Evolutionary conservation across 352 stramenopile genomes (phyloP).

Genomic region (Lagenidium sp.): DNA sequence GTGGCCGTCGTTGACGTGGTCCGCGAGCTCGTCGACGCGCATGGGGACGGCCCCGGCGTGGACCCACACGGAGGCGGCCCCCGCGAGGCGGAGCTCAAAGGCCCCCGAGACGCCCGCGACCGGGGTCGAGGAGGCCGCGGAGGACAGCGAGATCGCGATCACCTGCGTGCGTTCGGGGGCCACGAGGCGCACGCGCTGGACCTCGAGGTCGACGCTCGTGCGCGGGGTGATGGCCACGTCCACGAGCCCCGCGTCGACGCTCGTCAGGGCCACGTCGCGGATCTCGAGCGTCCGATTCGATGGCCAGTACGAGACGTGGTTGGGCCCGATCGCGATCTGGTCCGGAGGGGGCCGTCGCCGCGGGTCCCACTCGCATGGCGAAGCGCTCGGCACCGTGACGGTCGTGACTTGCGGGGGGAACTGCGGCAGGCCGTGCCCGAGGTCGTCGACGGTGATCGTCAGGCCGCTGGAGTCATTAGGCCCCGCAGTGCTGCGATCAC

Average conservation of each 20-base stretch:
- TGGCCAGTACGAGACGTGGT: no score
- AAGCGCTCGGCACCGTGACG: no score
- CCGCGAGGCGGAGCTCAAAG: conserved; percentile 12
- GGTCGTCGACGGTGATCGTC: neutral
- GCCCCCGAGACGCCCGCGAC: conserved; percentile 8
- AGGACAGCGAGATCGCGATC: conserved; percentile 4
- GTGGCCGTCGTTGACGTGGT: conserved; percentile 14
- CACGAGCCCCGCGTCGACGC: neutral
- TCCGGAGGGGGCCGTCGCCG: no score
- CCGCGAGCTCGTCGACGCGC: conserved; percentile 17
- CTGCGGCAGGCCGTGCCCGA: neutral
- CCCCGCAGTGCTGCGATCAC: neutral
- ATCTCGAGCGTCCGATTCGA: no score
- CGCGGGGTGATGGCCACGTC: conserved; percentile 1
- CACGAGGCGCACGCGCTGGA: conserved; percentile 11
- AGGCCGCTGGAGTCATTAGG: no score
- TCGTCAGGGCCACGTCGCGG: no score
- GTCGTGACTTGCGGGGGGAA: no score
- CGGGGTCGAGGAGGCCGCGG: neutral
- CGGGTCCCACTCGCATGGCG: no score
- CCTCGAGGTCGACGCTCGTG: conserved; percentile 8
- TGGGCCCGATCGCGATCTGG: no score
- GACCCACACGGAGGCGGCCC: conserved; percentile 1
- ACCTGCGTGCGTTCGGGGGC: conserved; percentile 5
- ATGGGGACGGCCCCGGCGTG: conserved; percentile 22